A percentile compares a stretch with the other conserved stretches of the same genome.
Conservation (phyloP, 129 eudicot species). For the Daucus carota region DH1_v3.0 NC_030383.2:55309001-55309500, state of each 20-base stretch:
- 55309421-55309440: background rate
- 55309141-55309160: constrained; percentile 60
- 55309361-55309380: constrained; percentile 66
- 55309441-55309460: background rate
- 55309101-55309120: constrained; percentile 69
- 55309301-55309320: constrained; percentile 78
- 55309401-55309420: background rate
- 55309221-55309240: constrained; percentile 63
- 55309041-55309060: constrained; percentile 74
- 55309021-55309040: constrained; percentile 73
- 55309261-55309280: constrained; percentile 66
- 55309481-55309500: too few species aligned
- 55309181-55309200: constrained; percentile 77
- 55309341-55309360: constrained; percentile 71
- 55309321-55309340: constrained; percentile 89
- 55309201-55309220: constrained; percentile 86
- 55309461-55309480: too few species aligned
- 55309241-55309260: constrained; percentile 45
- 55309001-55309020: constrained; percentile 67
- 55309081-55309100: constrained; percentile 85
- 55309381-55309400: constrained; percentile 74
- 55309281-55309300: constrained; percentile 71
- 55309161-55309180: constrained; percentile 56
- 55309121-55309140: constrained; percentile 71
- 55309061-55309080: constrained; percentile 66